A percentile compares a stretch with the other conserved stretches of the same genome.
Evolutionary conservation across 768 basidiomycete genomes (phyloP).

Genomic region (Boletus tomentosulus): DNA sequence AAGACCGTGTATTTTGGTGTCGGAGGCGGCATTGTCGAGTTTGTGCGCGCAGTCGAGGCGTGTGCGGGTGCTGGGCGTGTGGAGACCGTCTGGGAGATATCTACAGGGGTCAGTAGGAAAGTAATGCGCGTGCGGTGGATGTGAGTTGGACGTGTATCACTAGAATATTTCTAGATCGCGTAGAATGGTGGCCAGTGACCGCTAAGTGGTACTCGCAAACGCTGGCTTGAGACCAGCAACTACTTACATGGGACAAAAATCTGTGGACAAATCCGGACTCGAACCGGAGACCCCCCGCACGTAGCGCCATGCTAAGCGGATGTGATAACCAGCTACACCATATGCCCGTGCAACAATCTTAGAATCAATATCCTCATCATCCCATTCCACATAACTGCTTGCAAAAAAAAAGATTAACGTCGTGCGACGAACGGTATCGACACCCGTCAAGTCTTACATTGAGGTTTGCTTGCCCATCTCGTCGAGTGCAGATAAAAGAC

Average conservation of each 20-base stretch:
- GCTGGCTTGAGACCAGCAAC: no score
- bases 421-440: no score
- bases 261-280: constrained; percentile 37
- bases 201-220: no score
- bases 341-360: constrained; percentile 23
- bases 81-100: constrained; percentile 61
- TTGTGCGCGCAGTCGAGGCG: constrained; percentile 48
- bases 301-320: constrained; percentile 35
- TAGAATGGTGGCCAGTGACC: neutral
- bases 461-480: no score
- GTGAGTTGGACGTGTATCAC: neutral
- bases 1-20: constrained; percentile 96
- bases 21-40: constrained; percentile 81
- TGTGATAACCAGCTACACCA: constrained; percentile 40
- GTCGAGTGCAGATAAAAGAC: no score
- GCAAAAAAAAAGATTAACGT: no score
- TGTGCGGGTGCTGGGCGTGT: constrained; percentile 25
- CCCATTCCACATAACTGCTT: no score
- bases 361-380: no score
- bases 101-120: constrained; percentile 65
- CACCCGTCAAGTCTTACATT: no score
- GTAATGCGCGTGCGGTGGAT: constrained; percentile 64
- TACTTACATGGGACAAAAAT: no score
- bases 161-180: neutral
- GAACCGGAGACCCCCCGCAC: constrained; percentile 39